Conservation (phyloP, 192 early-diverging fungal genomes). For the Mortierella hygrophila region DNA sequence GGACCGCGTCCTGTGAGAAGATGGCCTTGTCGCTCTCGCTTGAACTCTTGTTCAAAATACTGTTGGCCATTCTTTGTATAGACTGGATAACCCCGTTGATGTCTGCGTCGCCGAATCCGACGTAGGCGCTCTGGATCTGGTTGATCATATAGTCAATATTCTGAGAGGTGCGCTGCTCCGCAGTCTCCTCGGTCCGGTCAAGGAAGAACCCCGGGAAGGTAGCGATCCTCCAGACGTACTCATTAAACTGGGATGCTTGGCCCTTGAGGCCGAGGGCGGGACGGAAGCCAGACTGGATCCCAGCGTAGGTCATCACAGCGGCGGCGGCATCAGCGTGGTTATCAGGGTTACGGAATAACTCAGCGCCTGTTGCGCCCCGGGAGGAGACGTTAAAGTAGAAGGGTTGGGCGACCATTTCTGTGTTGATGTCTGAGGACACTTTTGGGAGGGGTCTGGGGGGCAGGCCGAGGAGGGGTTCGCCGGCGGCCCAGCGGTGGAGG, state of each 20-base stretch:
- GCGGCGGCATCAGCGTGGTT: neutral
- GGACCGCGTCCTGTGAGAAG: neutral
- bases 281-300: neutral
- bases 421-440: neutral
- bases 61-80: constrained; percentile 1
- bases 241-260: neutral
- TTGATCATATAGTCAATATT: neutral
- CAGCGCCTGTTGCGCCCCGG: neutral
- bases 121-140: neutral
- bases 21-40: constrained; percentile 1
- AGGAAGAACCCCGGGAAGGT: constrained; percentile 1
- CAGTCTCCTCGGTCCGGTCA: neutral
- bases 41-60: constrained; percentile 11
- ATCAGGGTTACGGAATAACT: neutral
- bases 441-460: neutral
- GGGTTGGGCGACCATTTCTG: neutral
- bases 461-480: too few species aligned
- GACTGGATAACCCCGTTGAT: neutral
- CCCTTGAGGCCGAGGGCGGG: neutral
- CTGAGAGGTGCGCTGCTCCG: neutral
- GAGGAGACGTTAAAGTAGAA: neutral
- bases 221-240: neutral
- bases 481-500: too few species aligned
- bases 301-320: neutral
- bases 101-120: neutral